Evolutionary conservation across 192 early-diverging fungal genomes (phyloP), one percentile per base, ranked within the genome.

Genomic region (Coemansia sp.): DNA sequence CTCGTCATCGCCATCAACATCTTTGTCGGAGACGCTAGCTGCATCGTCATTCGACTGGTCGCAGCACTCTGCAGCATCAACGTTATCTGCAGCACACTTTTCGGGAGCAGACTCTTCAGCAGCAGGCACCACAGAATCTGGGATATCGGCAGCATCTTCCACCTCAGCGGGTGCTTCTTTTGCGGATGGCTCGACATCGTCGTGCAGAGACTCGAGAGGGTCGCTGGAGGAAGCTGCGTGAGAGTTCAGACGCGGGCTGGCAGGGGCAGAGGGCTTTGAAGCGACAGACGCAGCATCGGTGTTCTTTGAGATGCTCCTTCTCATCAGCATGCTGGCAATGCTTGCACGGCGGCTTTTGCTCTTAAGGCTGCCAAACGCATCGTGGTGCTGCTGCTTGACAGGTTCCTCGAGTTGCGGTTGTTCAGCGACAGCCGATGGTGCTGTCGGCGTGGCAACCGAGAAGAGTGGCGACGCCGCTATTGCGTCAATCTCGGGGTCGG

Each of bases 301-400:
- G 21, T 64, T 53, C 48, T 51, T 51, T 8, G 25, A 51, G 0
- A 26, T 25, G 23, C 48, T 51, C 25, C 72, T 48, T 34, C 67
- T 63, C 58, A 71, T 70, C 61, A 79, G 55, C 60, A 74, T 49
- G 21, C 72, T 69, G 1, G 71, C 77, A 35, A 79, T 67, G 58
- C 77, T 79, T 12, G 72, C 39, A 16, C 77, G 72, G 5, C 77
- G 63, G 18, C 51, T 33, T 55, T 66, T 58, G 8, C 59, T 16
- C 59, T 67, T 77, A 40, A 51, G 68, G 15, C 3, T 26, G 40
- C 25, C 40, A 9, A 55, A 58, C 28, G 63, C 7, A 29, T 23
- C 18, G 10, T 30, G 15, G 12, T 29, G 30, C 26, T 53, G 21
- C 39, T 43, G 34, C 4, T 35, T 26, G 10, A 9, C 55, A 2